phyloP scores from a whole-genome alignment of 768 basidiomycete genomes.

The Cystobasidium tubakii region DNA sequence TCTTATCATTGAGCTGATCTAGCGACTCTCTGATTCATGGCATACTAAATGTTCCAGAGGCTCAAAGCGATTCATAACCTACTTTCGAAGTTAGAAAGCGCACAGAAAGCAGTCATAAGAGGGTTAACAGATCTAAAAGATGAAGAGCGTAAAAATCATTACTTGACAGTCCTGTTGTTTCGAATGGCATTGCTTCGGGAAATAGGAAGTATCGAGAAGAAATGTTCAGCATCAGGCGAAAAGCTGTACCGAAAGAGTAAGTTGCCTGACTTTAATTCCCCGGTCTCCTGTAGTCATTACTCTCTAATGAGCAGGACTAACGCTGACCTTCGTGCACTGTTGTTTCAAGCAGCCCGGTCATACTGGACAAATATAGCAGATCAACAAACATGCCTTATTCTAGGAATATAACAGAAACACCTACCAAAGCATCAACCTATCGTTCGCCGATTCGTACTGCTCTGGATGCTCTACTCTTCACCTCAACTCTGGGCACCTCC shows the following conservation, averaged over 20 bases:
- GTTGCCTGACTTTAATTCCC: not conserved
- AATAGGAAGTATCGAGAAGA: constrained; percentile 12
- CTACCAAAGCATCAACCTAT: not conserved
- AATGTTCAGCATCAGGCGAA: constrained; percentile 21
- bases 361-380: not conserved
- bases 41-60: not conserved
- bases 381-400: not conserved
- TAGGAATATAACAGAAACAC: not conserved
- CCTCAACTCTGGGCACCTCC: not conserved
- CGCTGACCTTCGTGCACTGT: too few species aligned
- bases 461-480: not conserved
- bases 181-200: not conserved
- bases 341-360: not conserved
- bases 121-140: not conserved
- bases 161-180: not conserved
- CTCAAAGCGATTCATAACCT: not conserved
- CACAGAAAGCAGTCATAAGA: constrained; percentile 1
- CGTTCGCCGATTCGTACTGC: not conserved
- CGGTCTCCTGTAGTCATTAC: too few species aligned
- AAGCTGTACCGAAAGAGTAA: constrained; percentile 21
- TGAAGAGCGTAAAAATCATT: not conserved
- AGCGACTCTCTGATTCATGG: not conserved
- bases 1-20: not conserved
- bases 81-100: not conserved
- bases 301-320: too few species aligned